These are phyloP conservation scores for Cardamine occulta DNA, from an alignment of 345 rosid genomes.

Conservation along the genomic window DNA sequence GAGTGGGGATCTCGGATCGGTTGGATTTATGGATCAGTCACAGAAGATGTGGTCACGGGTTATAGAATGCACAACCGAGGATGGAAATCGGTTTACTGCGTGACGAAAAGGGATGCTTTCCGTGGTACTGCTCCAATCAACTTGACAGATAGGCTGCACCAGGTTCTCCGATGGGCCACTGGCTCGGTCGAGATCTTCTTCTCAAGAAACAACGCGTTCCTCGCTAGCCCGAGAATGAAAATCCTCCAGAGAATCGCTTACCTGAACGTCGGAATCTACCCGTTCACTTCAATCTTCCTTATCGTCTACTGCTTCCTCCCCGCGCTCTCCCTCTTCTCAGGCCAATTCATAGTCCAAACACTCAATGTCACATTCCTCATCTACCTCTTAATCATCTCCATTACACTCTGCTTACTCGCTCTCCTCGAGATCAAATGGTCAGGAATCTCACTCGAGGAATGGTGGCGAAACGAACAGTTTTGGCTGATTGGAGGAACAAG, in stretches of 20 bases:
- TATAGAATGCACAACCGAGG: constrained; percentile 99
- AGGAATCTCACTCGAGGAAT: constrained; percentile 90
- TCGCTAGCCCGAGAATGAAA: constrained; percentile 89
- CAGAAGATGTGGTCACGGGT: constrained; percentile 98
- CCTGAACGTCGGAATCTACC: constrained; percentile 94
- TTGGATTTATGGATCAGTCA: constrained; percentile 98
- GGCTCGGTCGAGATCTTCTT: constrained; percentile 98
- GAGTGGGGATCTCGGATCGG: constrained; percentile 96
- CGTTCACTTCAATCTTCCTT: constrained; percentile 90
- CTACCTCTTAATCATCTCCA: constrained; percentile 74
- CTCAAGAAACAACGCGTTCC: constrained; percentile 88
- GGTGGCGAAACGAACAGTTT: constrained; percentile 99
- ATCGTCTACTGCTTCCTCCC: constrained; percentile 99
- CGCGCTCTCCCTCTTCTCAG: constrained; percentile 95
- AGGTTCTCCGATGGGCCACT: constrained; percentile 97
- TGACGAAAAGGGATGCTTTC: constrained; percentile 94
- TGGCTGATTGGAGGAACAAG: constrained; percentile 99
- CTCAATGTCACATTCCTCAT: constrained; percentile 81
- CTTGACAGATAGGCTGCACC: constrained; percentile 96
- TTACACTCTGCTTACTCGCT: constrained; percentile 79
- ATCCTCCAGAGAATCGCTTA: constrained; percentile 90
- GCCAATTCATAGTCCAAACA: constrained; percentile 87
- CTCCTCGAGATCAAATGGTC: constrained; percentile 97
- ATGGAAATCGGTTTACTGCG: constrained; percentile 98
- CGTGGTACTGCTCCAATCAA: constrained; percentile 98